phyloP scores from a whole-genome alignment of 345 rosid genomes.

The Orychophragmus violaceus region DNA sequence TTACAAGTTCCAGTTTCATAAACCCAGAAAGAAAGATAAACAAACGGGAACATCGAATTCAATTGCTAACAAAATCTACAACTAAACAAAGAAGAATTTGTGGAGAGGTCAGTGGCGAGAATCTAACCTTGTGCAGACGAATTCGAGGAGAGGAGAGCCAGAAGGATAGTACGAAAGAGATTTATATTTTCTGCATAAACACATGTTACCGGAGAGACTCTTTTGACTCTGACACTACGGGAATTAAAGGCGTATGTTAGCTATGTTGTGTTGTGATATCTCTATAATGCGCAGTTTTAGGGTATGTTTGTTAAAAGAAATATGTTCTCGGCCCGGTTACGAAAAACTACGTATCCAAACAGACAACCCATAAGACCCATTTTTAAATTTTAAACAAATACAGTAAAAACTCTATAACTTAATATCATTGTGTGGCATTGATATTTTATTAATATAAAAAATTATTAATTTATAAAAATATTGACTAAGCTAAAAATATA shows the following conservation, averaged over 20 bases:
- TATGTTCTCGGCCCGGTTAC: neutral
- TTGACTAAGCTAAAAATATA: no score
- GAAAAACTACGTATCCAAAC: slow-evolving; percentile 17
- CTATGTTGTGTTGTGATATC: fast-evolving
- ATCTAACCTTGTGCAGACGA: slow-evolving; percentile 5
- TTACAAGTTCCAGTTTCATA: neutral
- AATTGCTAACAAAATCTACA: neutral
- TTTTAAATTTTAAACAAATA: neutral
- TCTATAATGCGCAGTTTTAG: neutral
- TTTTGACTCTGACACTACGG: no score
- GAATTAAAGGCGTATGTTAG: slow-evolving; percentile 12
- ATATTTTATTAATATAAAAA: no score
- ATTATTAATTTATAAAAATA: no score
- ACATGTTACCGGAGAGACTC: no score
- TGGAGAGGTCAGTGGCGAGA: neutral
- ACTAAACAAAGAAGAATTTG: neutral
- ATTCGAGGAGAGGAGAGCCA: neutral
- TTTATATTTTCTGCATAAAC: no score
- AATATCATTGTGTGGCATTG: no score
- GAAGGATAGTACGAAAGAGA: neutral
- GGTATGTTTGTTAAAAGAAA: neutral
- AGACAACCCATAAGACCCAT: no score
- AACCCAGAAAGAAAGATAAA: neutral
- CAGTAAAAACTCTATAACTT: no score
- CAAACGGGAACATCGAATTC: neutral